A percentile compares a stretch with the other conserved stretches of the same genome.
These are phyloP conservation scores for Ogataea polymorpha DNA, from an alignment of 805 yeast species.

Conservation along the genomic window DNA sequence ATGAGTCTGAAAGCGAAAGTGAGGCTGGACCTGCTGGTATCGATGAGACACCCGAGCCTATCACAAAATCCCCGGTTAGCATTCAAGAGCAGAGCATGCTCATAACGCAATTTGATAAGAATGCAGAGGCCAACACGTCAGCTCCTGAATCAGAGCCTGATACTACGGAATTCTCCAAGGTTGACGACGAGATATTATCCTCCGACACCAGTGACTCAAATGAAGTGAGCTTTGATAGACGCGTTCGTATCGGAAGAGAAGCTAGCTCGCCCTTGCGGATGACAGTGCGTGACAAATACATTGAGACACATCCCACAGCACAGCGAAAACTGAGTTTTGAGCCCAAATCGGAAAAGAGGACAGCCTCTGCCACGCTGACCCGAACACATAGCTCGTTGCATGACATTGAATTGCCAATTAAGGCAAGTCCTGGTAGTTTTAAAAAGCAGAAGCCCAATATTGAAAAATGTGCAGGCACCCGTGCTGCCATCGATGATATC, in stretches of 20 bases:
- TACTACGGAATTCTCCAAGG: too few species aligned
- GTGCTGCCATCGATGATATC: constrained; percentile 38
- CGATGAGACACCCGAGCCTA: too few species aligned
- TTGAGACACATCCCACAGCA: neutral
- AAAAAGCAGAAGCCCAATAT: constrained; percentile 1
- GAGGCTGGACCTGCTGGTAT: too few species aligned
- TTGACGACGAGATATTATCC: neutral
- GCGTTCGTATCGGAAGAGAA: too few species aligned
- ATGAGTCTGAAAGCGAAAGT: too few species aligned
- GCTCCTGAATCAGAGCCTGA: too few species aligned
- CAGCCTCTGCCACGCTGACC: neutral
- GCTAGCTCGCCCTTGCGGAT: neutral
- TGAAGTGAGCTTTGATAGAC: neutral
- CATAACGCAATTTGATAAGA: too few species aligned
- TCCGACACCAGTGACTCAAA: neutral
- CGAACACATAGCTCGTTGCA: constrained; percentile 2
- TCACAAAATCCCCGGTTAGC: too few species aligned
- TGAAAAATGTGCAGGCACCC: neutral
- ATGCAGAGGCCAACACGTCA: too few species aligned
- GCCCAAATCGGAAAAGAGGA: neutral
- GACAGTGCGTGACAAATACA: neutral
- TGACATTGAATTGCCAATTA: neutral
- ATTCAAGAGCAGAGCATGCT: too few species aligned
- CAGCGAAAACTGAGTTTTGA: neutral
- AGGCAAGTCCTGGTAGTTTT: neutral